A percentile compares a stretch with the other conserved stretches of the same genome.
Evolutionary conservation across 768 basidiomycete species (phyloP).

Genomic region (Russula earlei): DNA sequence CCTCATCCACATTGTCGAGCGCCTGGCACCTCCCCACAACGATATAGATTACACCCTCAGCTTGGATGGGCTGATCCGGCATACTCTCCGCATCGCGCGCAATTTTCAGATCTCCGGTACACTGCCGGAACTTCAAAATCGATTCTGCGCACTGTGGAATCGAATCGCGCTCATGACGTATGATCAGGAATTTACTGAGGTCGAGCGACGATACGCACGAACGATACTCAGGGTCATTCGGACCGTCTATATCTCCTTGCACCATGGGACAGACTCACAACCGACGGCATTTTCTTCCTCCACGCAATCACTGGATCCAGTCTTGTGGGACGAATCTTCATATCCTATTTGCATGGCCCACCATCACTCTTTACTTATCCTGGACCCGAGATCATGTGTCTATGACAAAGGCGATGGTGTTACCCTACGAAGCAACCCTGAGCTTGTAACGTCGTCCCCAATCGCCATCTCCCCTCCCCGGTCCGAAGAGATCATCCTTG

Average conservation of each 20-base stretch:
- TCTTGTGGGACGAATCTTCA: slow-evolving; percentile 8
- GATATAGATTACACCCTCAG: neutral
- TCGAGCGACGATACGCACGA: slow-evolving; percentile 8
- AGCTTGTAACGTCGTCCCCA: neutral
- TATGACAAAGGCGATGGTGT: neutral
- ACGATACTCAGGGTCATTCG: slow-evolving; percentile 13
- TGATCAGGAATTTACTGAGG: neutral
- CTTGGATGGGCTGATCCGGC: slow-evolving; percentile 8
- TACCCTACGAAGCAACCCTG: neutral
- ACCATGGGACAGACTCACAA: slow-evolving; percentile 11
- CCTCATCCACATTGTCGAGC: slow-evolving; percentile 10
- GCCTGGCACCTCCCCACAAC: neutral
- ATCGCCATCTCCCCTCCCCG: neutral
- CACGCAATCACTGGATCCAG: slow-evolving; percentile 11
- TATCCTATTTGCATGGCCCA: slow-evolving; percentile 9
- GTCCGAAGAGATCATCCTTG: neutral
- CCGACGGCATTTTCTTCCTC: slow-evolving; percentile 12
- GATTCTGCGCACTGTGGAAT: slow-evolving; percentile 12
- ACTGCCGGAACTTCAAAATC: slow-evolving; percentile 6
- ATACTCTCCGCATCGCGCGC: slow-evolving; percentile 8
- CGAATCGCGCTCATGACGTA: slow-evolving; percentile 1
- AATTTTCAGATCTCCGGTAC: slow-evolving; percentile 2
- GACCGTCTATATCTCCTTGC: slow-evolving; percentile 9
- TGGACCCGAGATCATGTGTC: neutral
- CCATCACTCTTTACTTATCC: neutral